Percentiles rank a stretch among this genome's conserved stretches.
phyloP scores from a whole-genome alignment of 352 stramenopile genomes.

The Globisporangium takayamanum region DNA sequence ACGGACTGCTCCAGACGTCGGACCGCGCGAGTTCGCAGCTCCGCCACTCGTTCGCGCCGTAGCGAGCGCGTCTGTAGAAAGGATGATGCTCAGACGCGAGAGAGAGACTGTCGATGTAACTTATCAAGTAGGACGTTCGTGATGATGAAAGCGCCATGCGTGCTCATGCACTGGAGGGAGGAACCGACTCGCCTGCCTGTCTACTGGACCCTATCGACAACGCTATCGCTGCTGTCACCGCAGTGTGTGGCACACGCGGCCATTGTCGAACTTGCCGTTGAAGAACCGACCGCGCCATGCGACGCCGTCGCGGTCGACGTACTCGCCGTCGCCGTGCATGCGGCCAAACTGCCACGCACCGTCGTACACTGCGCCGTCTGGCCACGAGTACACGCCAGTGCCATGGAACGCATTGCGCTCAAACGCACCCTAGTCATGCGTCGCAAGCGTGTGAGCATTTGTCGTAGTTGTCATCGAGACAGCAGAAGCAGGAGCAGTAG shows the following conservation, averaged over 20 bases:
- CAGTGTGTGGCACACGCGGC: constrained; percentile 67
- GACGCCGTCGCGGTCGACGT: constrained; percentile 72
- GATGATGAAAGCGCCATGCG: background rate
- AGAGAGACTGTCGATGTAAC: background rate
- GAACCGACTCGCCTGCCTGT: background rate
- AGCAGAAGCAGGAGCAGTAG: background rate
- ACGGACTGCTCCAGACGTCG: constrained; percentile 46
- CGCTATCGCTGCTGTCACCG: constrained; percentile 25
- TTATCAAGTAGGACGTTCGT: background rate
- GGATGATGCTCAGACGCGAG: too few relatives aligned
- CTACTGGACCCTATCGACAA: too few relatives aligned
- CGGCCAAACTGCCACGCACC: constrained; percentile 54
- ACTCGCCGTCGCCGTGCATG: constrained; percentile 71
- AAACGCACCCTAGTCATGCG: constrained; percentile 40
- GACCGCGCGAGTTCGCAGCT: constrained; percentile 59
- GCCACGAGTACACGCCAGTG: constrained; percentile 54
- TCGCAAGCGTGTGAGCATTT: too few relatives aligned
- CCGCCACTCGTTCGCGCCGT: constrained; percentile 31
- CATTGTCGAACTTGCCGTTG: constrained; percentile 85
- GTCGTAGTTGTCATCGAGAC: background rate
- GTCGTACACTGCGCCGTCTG: constrained; percentile 55
- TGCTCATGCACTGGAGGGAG: background rate
- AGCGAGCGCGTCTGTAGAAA: background rate
- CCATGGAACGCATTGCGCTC: constrained; percentile 55
- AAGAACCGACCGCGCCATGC: constrained; percentile 61